Evolutionary conservation across 768 basidiomycete genomes (phyloP), one percentile per base, ranked within the genome.

Genomic region (Tricholoma matsutake): DNA sequence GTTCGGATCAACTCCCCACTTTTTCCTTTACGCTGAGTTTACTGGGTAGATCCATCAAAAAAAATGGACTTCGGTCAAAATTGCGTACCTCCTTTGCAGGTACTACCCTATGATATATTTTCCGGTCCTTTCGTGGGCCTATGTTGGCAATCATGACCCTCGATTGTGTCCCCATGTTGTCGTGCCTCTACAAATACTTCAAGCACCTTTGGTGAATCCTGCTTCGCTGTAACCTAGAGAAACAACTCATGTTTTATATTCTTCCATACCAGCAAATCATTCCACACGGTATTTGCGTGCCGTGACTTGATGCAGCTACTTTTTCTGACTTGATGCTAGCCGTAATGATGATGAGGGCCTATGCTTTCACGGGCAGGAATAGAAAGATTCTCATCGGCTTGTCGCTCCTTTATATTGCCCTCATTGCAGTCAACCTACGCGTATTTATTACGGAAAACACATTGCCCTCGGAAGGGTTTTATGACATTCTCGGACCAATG

Each of bases 261-360:
- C 22, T 10, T 20, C 32, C 13, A 10, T 6, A 34, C 34, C 31
- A 80, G 78, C 77, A 79, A 78, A 67, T 78, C 22, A 74, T 76
- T 58, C 74, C 75, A 1, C 78, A 77, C 72, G 78, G 79, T 76
- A 11, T 28, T 49, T 47, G 29, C 16, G 25, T 57, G 14, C 8
- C 10, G 28, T 20, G 18, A 32, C 11, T 41, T 39, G 31, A 28
- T 45, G 29, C 35, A 34, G 6, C 20, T 13, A 56, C 57, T 58
- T 35, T 32, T 8, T 4, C 18, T 43, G 8, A 39, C 18, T 14
- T 20, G 29, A 53, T 18, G 6, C 2, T 57, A 79, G 79, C 69
- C 52, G 78, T 81, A 20, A 79, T 81, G 73, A 22, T 79, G 56
- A 77, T 79, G 73, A 73, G 79, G 32, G 76, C 79, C 16, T 78